These are phyloP conservation scores for Xerocomellus intermedius DNA, from an alignment of 768 basidiomycete species.

Conservation along the genomic window DNA sequence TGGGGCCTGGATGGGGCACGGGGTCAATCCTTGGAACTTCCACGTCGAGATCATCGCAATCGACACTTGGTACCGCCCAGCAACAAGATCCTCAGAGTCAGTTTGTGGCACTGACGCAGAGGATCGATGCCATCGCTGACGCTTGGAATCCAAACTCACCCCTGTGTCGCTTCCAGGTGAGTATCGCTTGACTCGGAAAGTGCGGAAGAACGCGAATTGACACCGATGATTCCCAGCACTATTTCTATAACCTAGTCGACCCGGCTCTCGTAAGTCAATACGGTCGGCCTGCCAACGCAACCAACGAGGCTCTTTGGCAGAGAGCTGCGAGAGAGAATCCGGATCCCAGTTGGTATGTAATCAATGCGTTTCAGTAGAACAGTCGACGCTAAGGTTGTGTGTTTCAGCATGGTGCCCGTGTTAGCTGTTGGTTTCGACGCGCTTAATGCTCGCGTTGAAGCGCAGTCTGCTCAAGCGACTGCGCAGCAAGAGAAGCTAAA, in stretches of 20 bases:
- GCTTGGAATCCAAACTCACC: constrained; percentile 72
- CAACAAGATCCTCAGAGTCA: constrained; percentile 64
- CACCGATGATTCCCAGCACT: constrained; percentile 46
- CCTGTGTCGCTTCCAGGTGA: constrained; percentile 78
- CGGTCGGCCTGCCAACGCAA: constrained; percentile 68
- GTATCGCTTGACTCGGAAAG: background rate
- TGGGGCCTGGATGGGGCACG: constrained; percentile 27
- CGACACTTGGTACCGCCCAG: constrained; percentile 38
- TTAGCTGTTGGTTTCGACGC: constrained; percentile 82
- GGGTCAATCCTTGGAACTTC: constrained; percentile 31
- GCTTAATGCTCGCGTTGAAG: constrained; percentile 73
- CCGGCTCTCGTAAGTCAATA: constrained; percentile 64
- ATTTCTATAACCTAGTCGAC: constrained; percentile 83
- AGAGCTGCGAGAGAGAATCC: constrained; percentile 81
- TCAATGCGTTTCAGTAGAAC: background rate
- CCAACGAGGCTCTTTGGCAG: constrained; percentile 73
- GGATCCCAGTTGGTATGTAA: constrained; percentile 64
- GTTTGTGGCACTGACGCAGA: constrained; percentile 49
- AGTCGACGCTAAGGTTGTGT: background rate
- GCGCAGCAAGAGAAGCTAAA: constrained; percentile 67
- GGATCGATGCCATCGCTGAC: constrained; percentile 60
- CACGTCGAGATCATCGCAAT: constrained; percentile 34
- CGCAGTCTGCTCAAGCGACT: constrained; percentile 64
- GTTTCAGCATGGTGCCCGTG: constrained; percentile 68
- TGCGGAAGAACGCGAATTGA: background rate